phyloP scores from a whole-genome alignment of 805 yeast species.

The Ogataea thermomethanolica region DNA sequence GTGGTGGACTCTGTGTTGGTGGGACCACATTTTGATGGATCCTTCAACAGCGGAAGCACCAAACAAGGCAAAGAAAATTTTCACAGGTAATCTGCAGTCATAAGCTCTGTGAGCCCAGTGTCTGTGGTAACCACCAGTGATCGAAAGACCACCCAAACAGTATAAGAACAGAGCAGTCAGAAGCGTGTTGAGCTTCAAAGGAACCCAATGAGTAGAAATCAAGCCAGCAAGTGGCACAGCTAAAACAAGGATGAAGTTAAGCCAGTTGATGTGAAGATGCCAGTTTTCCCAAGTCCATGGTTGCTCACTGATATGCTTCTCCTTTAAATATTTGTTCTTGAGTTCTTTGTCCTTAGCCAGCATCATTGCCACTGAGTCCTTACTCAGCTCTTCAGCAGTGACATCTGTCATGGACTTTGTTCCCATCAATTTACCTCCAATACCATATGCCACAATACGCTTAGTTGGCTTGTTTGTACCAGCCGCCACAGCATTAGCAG shows the following conservation, averaged over 20 bases:
- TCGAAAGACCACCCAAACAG: conserved; percentile 62
- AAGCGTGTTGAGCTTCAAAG: conserved; percentile 47
- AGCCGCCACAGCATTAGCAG: conserved; percentile 77
- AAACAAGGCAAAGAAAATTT: conserved; percentile 65
- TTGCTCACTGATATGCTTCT: conserved; percentile 66
- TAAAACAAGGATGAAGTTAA: conserved; percentile 63
- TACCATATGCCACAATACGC: conserved; percentile 74
- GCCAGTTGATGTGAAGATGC: conserved; percentile 75
- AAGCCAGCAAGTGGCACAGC: conserved; percentile 58
- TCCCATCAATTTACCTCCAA: conserved; percentile 78
- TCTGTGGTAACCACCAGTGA: conserved; percentile 84
- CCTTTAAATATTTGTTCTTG: conserved; percentile 37
- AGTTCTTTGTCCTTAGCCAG: conserved; percentile 44
- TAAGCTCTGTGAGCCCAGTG: conserved; percentile 76
- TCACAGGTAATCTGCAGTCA: conserved; percentile 56
- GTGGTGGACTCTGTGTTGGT: conserved; percentile 81
- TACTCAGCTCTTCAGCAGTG: conserved; percentile 59
- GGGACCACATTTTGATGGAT: conserved; percentile 88
- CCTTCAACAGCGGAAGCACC: conserved; percentile 86
- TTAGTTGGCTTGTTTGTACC: conserved; percentile 70
- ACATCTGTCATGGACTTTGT: conserved; percentile 67
- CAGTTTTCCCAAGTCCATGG: conserved; percentile 75
- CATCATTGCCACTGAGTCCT: conserved; percentile 47
- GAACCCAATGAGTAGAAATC: conserved; percentile 40
- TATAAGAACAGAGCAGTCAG: conserved; percentile 50